These are phyloP conservation scores for Solidago caesia DNA, from an alignment of 129 eudicot species.

Conservation along the genomic window DNA sequence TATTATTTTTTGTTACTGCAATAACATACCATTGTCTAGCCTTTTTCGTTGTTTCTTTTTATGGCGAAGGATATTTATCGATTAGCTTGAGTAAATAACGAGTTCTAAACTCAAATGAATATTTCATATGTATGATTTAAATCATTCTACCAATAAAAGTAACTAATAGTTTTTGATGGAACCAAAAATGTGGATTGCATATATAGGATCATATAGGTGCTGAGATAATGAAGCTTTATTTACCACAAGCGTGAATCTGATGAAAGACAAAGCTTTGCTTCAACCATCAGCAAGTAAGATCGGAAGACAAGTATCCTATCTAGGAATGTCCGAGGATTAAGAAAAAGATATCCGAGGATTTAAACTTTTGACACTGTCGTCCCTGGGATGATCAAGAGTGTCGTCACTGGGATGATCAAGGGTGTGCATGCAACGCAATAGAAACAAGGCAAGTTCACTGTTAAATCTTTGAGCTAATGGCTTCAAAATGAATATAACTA, in stretches of 20 bases:
- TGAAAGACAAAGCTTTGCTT: not conserved
- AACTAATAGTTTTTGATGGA: not conserved
- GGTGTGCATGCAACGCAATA: not conserved
- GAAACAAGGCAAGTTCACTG: too few species aligned
- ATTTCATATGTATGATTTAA: slow-evolving; percentile 4
- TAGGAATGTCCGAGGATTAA: not conserved
- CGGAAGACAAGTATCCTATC: not conserved
- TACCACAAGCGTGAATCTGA: not conserved
- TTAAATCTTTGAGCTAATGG: too few species aligned
- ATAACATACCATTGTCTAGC: slow-evolving; percentile 10
- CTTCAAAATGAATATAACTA: too few species aligned
- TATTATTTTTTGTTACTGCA: slow-evolving; percentile 27
- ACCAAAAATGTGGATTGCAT: not conserved
- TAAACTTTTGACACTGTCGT: not conserved
- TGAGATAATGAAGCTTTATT: not conserved
- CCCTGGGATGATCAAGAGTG: not conserved
- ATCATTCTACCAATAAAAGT: not conserved
- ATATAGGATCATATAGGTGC: not conserved
- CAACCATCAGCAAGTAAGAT: not conserved
- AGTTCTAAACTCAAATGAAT: not conserved
- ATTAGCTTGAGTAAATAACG: not conserved
- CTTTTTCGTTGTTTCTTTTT: not conserved
- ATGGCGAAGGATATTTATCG: slow-evolving; percentile 13
- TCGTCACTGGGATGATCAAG: not conserved
- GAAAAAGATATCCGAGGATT: not conserved